Evolutionary conservation across 768 basidiomycete genomes (phyloP).

Genomic region (Flagelloscypha sp.): DNA sequence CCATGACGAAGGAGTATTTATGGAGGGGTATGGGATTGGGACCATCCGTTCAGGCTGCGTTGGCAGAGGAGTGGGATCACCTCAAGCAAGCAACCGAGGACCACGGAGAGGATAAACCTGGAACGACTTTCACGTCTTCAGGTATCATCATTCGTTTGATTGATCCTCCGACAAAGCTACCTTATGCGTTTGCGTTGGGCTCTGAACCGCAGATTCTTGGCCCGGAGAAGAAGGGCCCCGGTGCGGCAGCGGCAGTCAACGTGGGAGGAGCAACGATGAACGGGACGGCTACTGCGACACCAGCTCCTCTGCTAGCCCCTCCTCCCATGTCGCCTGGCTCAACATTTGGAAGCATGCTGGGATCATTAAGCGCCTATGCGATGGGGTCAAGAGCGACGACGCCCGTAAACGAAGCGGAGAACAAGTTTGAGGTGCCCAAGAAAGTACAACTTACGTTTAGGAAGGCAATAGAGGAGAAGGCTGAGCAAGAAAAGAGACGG

Average conservation of each 20-base stretch:
- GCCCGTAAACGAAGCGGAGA: constrained; percentile 16
- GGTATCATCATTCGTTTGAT: too few species aligned
- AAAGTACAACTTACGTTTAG: constrained; percentile 20
- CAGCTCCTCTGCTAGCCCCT: too few species aligned
- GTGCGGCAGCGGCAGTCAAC: constrained; percentile 44
- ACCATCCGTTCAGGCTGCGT: constrained; percentile 24
- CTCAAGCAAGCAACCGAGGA: constrained; percentile 43
- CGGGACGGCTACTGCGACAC: too few species aligned
- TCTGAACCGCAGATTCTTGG: constrained; percentile 66
- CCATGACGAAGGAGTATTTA: constrained; percentile 53
- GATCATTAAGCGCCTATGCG: constrained; percentile 17
- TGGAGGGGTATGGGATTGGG: constrained; percentile 54
- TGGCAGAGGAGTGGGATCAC: constrained; percentile 31
- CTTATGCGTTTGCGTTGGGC: constrained; percentile 59
- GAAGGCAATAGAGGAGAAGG: constrained; percentile 23
- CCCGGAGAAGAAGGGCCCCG: constrained; percentile 60
- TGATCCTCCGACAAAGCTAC: too few species aligned
- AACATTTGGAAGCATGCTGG: constrained; percentile 27
- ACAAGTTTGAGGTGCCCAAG: constrained; percentile 15
- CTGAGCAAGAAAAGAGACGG: constrained; percentile 20
- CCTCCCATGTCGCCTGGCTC: too few species aligned
- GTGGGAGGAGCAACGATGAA: constrained; percentile 4
- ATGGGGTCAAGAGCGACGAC: constrained; percentile 22
- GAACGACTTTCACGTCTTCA: constrained; percentile 19
- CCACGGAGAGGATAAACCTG: constrained; percentile 18